Evolutionary conservation across 331 rosid genomes (phyloP), one percentile per base, ranked within the genome.

Genomic region (Pyrus hybrid): DNA sequence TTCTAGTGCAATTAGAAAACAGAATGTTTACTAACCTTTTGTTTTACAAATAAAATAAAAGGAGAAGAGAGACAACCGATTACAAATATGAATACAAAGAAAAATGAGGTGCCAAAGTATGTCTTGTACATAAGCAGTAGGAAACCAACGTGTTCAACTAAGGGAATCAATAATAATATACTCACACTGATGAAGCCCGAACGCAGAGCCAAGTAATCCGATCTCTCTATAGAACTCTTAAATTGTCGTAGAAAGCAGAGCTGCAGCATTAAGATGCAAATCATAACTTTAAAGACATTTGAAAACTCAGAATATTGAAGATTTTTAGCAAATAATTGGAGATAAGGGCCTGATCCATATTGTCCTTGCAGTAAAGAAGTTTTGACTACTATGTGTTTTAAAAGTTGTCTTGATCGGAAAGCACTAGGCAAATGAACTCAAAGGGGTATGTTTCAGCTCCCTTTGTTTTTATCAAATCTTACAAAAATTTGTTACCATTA

Each of bases 161-260:
- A 64, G 53, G 49, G 43, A 33, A 72, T 78, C 23, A 8, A 73
- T 20, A 81, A 37, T 67, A 21, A 76, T 47, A 82, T 68, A 83
- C 96, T 72, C 79, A 94, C 97, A 11, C 85, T 89, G 74, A 92
- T 83, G 95, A 94, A 94, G 68, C 99, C 99, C 65, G 89, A 85
- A 72, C 99, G 97, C 66, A 94, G 89, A 70, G 99, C 99, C 83
- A 92, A 88, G 85, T 92, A 94, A 75, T 94, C 97, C 4, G 96
- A 92, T 79, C 89, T 94, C 84, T 73, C 81, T 75, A 94, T 77
- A 8, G 97, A 92, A 78, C 92, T 94, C 84, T 83, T 86, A 82
- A 94, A 94, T 73, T 94, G 97, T 49, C 93, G 91, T 32, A 94
- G 85, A 75, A 94, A 94, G 83, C 97, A 92, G 63, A 94, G 95